These are phyloP conservation scores for Pseudozyma tsukubaensis DNA, from an alignment of 1,284 basidiomycete species.

Conservation along the genomic window DNA sequence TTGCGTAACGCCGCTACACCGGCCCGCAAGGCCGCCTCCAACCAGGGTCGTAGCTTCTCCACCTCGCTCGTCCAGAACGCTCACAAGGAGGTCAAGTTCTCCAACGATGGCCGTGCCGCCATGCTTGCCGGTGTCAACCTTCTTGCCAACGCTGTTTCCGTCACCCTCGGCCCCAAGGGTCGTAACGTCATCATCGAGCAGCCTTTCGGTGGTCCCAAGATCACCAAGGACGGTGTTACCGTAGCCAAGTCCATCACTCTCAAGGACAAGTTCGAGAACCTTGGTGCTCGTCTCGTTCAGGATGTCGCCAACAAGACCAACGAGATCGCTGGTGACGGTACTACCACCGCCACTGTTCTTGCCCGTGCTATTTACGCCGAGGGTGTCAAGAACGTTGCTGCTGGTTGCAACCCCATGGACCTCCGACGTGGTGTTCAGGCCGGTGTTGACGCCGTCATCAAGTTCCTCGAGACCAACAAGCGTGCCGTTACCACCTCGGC, in stretches of 20 bases:
- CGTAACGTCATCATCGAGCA: constrained; percentile 99
- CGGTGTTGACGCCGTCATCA: constrained; percentile 93
- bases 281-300: constrained; percentile 95
- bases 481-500: constrained; percentile 95
- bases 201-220: constrained; percentile 95
- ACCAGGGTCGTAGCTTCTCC: constrained; percentile 52
- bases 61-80: constrained; percentile 53
- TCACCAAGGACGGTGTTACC: constrained; percentile 98
- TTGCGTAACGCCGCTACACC: constrained; percentile 54
- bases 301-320: constrained; percentile 97
- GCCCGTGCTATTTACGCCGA: constrained; percentile 97
- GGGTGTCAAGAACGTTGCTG: constrained; percentile 99
- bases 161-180: constrained; percentile 97
- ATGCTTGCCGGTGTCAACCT: constrained; percentile 96
- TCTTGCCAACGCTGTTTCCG: constrained; percentile 80
- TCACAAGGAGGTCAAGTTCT: constrained; percentile 95
- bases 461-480: constrained; percentile 88
- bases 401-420: constrained; percentile 99
- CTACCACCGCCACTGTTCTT: constrained; percentile 96
- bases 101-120: constrained; percentile 90
- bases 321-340: constrained; percentile 97
- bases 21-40: constrained; percentile 49
- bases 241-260: constrained; percentile 94
- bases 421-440: constrained; percentile 95
- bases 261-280: constrained; percentile 99